phyloP scores from a whole-genome alignment of 441 rosid genomes.

The Brassica hybrid region DNA sequence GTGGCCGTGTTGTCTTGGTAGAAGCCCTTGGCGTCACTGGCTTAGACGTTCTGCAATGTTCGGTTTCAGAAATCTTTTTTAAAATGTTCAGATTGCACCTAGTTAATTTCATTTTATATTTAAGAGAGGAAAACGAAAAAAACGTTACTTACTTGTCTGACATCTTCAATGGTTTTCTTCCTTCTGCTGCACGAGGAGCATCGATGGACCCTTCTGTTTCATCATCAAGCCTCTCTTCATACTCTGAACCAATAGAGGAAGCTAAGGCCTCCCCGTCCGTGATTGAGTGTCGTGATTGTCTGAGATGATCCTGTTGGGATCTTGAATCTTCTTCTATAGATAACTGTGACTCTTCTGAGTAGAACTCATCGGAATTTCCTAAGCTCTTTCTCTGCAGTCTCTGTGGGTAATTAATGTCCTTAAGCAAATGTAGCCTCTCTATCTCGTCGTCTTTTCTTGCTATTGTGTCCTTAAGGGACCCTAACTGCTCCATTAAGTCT shows the following conservation, averaged over 20 bases:
- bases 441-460: slow-evolving; percentile 68
- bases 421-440: slow-evolving; percentile 64
- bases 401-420: slow-evolving; percentile 55
- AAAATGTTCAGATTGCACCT: no score
- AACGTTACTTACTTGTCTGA: slow-evolving; percentile 36
- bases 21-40: slow-evolving; percentile 39
- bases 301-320: slow-evolving; percentile 38
- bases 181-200: slow-evolving; percentile 33
- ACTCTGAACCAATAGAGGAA: slow-evolving; percentile 41
- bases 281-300: slow-evolving; percentile 21
- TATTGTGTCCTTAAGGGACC: slow-evolving; percentile 65
- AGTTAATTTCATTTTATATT: not conserved
- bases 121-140: not conserved
- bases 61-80: no score
- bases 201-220: slow-evolving; percentile 37
- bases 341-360: slow-evolving; percentile 43
- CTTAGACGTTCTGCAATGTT: slow-evolving; percentile 32
- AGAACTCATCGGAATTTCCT: slow-evolving; percentile 40
- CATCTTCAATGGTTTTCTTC: slow-evolving; percentile 33
- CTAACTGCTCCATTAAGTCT: slow-evolving; percentile 76
- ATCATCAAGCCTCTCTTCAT: slow-evolving; percentile 50
- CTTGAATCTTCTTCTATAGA: slow-evolving; percentile 45
- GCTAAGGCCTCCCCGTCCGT: slow-evolving; percentile 11
- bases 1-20: slow-evolving; percentile 38
- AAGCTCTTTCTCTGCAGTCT: slow-evolving; percentile 27